Evolutionary conservation across 768 basidiomycete genomes (phyloP).

Genomic region (Hypholoma fasciculare): DNA sequence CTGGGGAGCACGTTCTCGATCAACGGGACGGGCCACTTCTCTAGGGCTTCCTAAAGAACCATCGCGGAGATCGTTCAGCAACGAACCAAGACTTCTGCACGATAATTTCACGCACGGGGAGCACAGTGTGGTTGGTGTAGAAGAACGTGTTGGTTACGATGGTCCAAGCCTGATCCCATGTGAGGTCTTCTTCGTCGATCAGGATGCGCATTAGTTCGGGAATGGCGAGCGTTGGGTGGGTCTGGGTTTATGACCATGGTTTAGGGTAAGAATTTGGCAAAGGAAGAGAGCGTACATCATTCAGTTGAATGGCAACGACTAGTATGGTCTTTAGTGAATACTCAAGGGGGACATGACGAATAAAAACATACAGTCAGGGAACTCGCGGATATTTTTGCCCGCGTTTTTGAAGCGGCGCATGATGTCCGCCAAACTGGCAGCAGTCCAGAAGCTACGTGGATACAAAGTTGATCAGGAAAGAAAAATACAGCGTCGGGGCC

Average conservation of each 20-base stretch:
- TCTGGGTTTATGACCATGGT: slow-evolving; percentile 42
- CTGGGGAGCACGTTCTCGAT: slow-evolving; percentile 86
- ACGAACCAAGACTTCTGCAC: neutral
- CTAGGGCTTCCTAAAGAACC: slow-evolving; percentile 64
- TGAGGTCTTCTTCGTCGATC: slow-evolving; percentile 87
- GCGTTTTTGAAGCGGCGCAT: slow-evolving; percentile 91
- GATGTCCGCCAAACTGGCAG: slow-evolving; percentile 87
- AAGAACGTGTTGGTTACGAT: slow-evolving; percentile 91
- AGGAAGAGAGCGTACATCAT: slow-evolving; percentile 59
- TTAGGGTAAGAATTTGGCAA: neutral
- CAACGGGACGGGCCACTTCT: slow-evolving; percentile 92
- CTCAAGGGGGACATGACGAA: neutral
- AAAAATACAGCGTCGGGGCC: neutral
- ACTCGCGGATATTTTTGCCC: slow-evolving; percentile 73
- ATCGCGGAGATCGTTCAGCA: neutral
- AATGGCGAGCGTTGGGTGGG: slow-evolving; percentile 94
- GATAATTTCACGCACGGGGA: slow-evolving; percentile 55
- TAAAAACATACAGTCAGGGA: slow-evolving; percentile 71
- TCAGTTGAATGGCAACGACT: slow-evolving; percentile 94
- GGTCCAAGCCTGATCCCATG: slow-evolving; percentile 84
- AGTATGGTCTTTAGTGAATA: slow-evolving; percentile 5
- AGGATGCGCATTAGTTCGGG: slow-evolving; percentile 93
- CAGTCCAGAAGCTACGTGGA: slow-evolving; percentile 73
- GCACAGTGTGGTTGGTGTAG: slow-evolving; percentile 94
- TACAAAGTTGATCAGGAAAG: neutral